These are phyloP conservation scores for Coleophoma eucalyptorum DNA, from an alignment of 2,329 filamentous ascomycete genomes.

Conservation along the genomic window DNA sequence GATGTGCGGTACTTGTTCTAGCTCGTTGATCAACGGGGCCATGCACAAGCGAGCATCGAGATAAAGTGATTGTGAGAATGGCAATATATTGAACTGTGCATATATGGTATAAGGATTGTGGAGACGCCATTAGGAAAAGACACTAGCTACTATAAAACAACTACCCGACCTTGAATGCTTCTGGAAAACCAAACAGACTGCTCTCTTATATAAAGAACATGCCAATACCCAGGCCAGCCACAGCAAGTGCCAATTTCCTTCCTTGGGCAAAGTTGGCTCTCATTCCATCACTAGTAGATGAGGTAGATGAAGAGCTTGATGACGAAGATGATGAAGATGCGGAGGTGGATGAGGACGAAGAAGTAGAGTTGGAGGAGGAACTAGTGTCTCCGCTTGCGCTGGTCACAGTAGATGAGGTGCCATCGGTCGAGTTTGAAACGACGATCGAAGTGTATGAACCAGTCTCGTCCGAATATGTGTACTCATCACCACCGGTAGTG, in stretches of 20 bases:
- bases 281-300: not conserved
- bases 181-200: too few relatives aligned
- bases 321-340: not conserved
- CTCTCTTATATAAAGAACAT: not conserved
- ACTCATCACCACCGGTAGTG: constrained; percentile 48
- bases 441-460: not conserved
- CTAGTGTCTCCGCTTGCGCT: not conserved
- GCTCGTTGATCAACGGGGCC: too few relatives aligned
- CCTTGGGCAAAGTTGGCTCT: not conserved
- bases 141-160: too few relatives aligned
- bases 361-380: not conserved
- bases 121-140: too few relatives aligned
- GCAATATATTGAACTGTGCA: not conserved
- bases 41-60: too few relatives aligned
- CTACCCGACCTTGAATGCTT: too few relatives aligned
- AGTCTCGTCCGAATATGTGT: not conserved
- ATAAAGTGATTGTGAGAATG: too few relatives aligned
- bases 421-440: not conserved
- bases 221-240: not conserved
- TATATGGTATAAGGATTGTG: too few relatives aligned
- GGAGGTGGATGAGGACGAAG: not conserved
- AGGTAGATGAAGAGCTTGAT: not conserved
- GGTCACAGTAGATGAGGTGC: not conserved
- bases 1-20: too few relatives aligned
- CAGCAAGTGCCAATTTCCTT: not conserved